These are phyloP conservation scores for Brassica cretica DNA, from an alignment of 345 rosid genomes.

Conservation along the genomic window DNA sequence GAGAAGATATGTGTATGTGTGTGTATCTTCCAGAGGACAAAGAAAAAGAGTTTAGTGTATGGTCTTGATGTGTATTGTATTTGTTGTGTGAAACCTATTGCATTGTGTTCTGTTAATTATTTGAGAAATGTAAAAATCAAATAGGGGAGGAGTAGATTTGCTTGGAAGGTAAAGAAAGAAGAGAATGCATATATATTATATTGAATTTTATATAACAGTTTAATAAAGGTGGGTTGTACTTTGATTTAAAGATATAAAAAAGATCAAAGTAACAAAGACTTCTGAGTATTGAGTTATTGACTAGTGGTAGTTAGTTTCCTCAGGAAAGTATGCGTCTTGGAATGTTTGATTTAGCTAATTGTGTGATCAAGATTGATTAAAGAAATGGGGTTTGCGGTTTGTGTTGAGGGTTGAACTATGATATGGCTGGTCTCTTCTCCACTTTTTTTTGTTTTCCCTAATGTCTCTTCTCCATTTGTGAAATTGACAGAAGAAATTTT, in stretches of 20 bases:
- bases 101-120: not conserved
- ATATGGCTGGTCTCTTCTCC: conserved; percentile 16
- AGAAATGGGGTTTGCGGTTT: too few relatives aligned
- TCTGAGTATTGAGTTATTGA: conserved; percentile 1
- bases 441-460: too few relatives aligned
- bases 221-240: not conserved
- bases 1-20: not conserved
- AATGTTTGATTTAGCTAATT: too few relatives aligned
- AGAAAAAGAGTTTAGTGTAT: conserved; percentile 12
- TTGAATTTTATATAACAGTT: not conserved
- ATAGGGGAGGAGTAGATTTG: not conserved
- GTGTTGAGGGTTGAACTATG: conserved; percentile 3
- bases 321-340: too few relatives aligned
- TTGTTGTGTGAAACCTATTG: not conserved
- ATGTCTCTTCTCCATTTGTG: conserved; percentile 15
- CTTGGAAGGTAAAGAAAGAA: conserved; percentile 6
- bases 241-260: not conserved
- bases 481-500: conserved; percentile 21
- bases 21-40: conserved; percentile 4
- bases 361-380: too few relatives aligned
- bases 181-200: not conserved
- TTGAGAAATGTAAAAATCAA: not conserved
- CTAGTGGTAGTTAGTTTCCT: too few relatives aligned
- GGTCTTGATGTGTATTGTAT: conserved; percentile 13
- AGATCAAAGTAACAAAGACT: not conserved